These are phyloP conservation scores for Saccharum hybrid DNA, from an alignment of 202 grass and related monocot species.

Conservation along the genomic window DNA sequence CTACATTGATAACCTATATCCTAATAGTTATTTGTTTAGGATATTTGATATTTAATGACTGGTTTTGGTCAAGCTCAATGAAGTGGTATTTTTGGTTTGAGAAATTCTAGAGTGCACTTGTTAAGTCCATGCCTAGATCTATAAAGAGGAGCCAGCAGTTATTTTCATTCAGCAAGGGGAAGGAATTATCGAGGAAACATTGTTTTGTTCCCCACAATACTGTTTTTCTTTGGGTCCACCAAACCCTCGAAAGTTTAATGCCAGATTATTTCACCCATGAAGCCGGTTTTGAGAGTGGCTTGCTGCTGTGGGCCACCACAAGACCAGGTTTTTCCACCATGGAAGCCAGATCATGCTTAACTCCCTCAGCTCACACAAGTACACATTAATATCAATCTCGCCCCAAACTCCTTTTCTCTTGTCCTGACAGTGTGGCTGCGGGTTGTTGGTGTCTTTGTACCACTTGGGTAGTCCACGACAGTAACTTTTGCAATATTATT, in stretches of 20 bases:
- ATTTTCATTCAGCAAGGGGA: neutral
- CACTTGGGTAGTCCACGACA: neutral
- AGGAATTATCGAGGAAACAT: neutral
- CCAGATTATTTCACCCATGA: neutral
- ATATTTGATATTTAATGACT: neutral
- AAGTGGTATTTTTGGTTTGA: neutral
- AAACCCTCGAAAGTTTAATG: neutral
- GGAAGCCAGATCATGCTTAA: neutral
- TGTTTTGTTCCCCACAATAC: neutral
- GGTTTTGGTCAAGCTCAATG: neutral
- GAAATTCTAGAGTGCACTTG: neutral
- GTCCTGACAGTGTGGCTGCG: neutral
- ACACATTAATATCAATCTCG: neutral
- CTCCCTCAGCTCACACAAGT: neutral
- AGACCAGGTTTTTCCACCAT: constrained; percentile 1
- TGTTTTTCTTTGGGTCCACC: neutral
- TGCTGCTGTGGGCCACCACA: neutral
- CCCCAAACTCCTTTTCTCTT: neutral
- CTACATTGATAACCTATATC: neutral
- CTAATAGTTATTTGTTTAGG: neutral
- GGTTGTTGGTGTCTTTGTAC: neutral
- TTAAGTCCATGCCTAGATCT: neutral
- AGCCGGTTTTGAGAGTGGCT: neutral
- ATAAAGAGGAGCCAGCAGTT: neutral
- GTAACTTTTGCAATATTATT: neutral